Base-by-base conservation (phyloP, 2,329 filamentous ascomycete genomes). In the Pestalotiopsis sp. region DNA sequence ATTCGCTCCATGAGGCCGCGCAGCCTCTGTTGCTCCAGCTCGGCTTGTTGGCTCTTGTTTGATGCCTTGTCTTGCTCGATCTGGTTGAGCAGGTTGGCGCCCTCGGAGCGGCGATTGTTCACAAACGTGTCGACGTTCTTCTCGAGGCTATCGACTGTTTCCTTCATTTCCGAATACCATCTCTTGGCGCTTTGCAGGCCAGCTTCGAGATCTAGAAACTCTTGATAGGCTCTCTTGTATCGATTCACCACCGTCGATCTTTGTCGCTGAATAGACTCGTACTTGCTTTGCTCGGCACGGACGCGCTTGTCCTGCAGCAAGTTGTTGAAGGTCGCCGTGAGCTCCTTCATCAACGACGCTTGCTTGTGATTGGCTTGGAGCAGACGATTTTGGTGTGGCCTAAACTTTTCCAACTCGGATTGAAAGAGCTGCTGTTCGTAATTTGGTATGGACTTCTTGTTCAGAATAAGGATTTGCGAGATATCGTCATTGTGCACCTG, bases 121-220 rank as follows among this genome's bases (percentile, higher is more conserved):
- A 99, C 95, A 81, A 99, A 99, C 0, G 92, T 93, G 72, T 98
- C 95, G 1, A 99, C 96, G 75, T 99, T 99, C 86, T 97, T 96
- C 75, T 94, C 90, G 55, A 98, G 84, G 77, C 93, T 97, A 72
- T 95, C 93, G 0, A 97, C 94, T 0, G 94, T 98, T 72, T 98
- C 94, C 74, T 92, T 92, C 94, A 98, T 99, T 78, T 98, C 96
- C 3, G 88, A 88, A 78, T 99, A 99, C 88, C 97, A 99, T 66
- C 91, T 91, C 81, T 96, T 95, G 6, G 97, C 96, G 72, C 95
- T 91, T 75, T 92, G 88, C 4, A 99, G 85, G 2, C 96, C 96
- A 9, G 94, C 92, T 71, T 93, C 90, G 13, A 99, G 87, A 74
- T 97, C 95, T 69, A 97, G 88, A 79, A 97, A 98, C 71, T 95